Base-by-base conservation (phyloP, 352 stramenopile species). In the Globisporangium splendens region DNA sequence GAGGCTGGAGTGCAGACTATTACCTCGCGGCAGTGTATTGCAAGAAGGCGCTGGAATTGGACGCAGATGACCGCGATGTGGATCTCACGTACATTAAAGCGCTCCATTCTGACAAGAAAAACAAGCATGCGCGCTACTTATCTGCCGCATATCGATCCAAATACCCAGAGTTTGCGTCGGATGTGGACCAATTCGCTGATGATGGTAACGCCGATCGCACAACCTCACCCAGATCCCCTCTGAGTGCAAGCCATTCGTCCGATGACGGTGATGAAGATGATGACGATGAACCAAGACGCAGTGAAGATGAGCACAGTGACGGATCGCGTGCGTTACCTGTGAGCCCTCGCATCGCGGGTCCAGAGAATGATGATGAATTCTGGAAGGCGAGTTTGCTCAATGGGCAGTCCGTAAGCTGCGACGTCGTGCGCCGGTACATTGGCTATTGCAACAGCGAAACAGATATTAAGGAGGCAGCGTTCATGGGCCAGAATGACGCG, bases 391-490 rank as follows among this genome's bases (percentile, higher is more conserved):
- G 60, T 8, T 44, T 61, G 8, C 49, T 82, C 20, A 70, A 75
- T 15, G 77, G 66, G 0, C 62, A 69, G 1, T 35, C 46, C 0
- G 79, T 93, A 8, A 90, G 87, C 61, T 87, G 73, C 24, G 76
- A 91, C 39, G 72, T 83, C 14, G 66, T 87, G 14, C 71, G 76
- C 33, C 84, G 88, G 0, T 96, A 93, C 46, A 83, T 94, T 35
- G 88, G 88, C 6, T 93, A 93, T 53, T 91, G 83, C 70, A 96
- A 96, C 59, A 66, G 89, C 18, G 77, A 95, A 66, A 97, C 89
- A 0, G 89, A 96, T 39, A 96, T 97, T 63, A 97, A 97, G 62
- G 87, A 97, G 62, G 87, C 87, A 0, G 71, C 71, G 0, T 97
- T 96, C 55, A 91, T 97, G 42, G 89, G 89, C 0, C 73, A 73